Conservation (phyloP, 2,329 filamentous ascomycete genomes). For the Neonectria punicea region DNA sequence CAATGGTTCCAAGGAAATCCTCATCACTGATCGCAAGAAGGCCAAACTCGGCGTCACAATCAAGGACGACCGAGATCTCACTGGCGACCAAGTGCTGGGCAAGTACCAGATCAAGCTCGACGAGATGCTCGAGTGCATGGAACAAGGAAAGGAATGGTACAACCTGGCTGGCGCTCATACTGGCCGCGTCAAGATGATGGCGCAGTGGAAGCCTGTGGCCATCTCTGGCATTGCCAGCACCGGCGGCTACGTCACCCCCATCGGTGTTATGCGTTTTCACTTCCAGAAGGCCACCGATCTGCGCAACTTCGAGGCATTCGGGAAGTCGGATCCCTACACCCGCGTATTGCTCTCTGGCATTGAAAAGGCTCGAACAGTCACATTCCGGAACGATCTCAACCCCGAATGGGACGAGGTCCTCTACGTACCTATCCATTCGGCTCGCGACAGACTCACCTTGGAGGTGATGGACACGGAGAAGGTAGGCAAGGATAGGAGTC, state of each 20-base stretch:
- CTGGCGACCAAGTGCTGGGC: constrained; percentile 84
- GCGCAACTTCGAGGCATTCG: constrained; percentile 92
- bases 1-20: constrained; percentile 89
- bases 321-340: constrained; percentile 96
- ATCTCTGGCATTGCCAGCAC: constrained; percentile 83
- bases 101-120: constrained; percentile 96
- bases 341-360: constrained; percentile 90
- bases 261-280: constrained; percentile 95
- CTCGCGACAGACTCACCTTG: constrained; percentile 83
- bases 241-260: constrained; percentile 90
- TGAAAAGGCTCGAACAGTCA: constrained; percentile 91
- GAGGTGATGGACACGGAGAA: constrained; percentile 98
- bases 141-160: constrained; percentile 97
- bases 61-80: constrained; percentile 93
- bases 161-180: constrained; percentile 82
- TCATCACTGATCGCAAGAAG: constrained; percentile 92
- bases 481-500: constrained; percentile 87
- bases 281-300: constrained; percentile 85
- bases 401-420: constrained; percentile 96
- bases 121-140: constrained; percentile 90
- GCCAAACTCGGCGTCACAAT: constrained; percentile 91
- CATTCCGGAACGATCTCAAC: constrained; percentile 94
- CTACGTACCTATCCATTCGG: constrained; percentile 89
- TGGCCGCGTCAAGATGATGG: constrained; percentile 88
- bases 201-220: constrained; percentile 95